Evolutionary conservation across 2,329 filamentous ascomycete species (phyloP).

Genomic region (Aspergillus sclerotialis): DNA sequence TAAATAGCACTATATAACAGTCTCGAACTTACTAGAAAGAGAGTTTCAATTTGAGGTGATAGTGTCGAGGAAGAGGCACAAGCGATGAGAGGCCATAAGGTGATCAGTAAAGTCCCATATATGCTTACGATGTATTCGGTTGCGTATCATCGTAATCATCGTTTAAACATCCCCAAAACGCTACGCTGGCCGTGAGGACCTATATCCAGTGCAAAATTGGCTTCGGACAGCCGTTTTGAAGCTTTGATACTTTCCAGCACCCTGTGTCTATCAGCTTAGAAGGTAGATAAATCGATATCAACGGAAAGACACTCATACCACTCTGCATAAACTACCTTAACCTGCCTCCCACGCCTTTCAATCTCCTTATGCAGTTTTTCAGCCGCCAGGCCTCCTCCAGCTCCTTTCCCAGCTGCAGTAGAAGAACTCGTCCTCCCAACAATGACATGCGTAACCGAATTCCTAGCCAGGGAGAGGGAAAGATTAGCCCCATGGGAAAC

Average conservation of each 20-base stretch:
- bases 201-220: constrained; percentile 60
- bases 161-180: constrained; percentile 50
- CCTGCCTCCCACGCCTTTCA: constrained; percentile 52
- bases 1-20: too few relatives aligned
- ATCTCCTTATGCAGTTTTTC: constrained; percentile 80
- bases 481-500: constrained; percentile 65
- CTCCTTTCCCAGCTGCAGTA: constrained; percentile 41
- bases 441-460: constrained; percentile 78
- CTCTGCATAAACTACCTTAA: constrained; percentile 74
- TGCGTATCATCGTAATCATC: too few relatives aligned
- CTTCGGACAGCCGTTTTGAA: constrained; percentile 67
- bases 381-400: constrained; percentile 68
- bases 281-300: constrained; percentile 6
- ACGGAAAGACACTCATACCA: constrained; percentile 50
- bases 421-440: constrained; percentile 59
- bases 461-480: constrained; percentile 63
- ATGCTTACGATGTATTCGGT: too few relatives aligned
- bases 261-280: constrained; percentile 42
- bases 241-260: constrained; percentile 75
- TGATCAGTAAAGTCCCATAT: too few relatives aligned
- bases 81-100: too few relatives aligned
- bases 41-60: too few relatives aligned
- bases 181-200: constrained; percentile 58
- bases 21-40: too few relatives aligned
- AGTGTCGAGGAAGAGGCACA: too few relatives aligned